These are phyloP conservation scores for Microthlaspi erraticum DNA, from an alignment of 345 rosid genomes.

Conservation along the genomic window DNA sequence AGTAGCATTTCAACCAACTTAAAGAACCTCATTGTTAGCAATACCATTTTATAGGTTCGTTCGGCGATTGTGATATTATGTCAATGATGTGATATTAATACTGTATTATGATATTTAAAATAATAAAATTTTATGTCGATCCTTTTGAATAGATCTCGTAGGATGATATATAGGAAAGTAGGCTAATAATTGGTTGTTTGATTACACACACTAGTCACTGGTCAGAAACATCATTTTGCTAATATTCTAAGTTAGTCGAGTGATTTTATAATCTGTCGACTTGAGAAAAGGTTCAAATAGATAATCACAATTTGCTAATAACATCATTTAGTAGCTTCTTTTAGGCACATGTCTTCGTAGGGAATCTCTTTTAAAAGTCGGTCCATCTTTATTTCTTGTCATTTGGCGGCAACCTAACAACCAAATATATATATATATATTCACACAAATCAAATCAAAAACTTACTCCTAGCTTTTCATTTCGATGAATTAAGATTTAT, in stretches of 20 bases:
- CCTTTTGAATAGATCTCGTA: constrained; percentile 4
- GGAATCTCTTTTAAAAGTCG: constrained; percentile 41
- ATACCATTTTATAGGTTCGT: neutral
- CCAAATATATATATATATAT: constrained; percentile 20
- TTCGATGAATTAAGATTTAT: neutral
- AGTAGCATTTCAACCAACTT: constrained; percentile 6
- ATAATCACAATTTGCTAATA: neutral
- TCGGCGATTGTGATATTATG: constrained; percentile 7
- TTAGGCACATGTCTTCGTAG: constrained; percentile 33
- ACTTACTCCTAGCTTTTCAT: neutral
- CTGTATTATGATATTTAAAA: neutral
- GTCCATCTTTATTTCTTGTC: constrained; percentile 24
- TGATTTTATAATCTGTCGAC: constrained; percentile 20
- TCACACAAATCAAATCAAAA: constrained; percentile 14
- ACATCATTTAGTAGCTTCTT: constrained; percentile 31
- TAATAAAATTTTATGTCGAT: constrained; percentile 16
- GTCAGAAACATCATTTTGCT: constrained; percentile 21
- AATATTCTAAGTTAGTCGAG: constrained; percentile 22
- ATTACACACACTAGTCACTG: constrained; percentile 21
- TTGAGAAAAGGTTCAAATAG: constrained; percentile 1
- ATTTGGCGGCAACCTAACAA: constrained; percentile 41
- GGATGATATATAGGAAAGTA: constrained; percentile 3
- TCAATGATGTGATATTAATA: neutral
- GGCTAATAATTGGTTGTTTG: constrained; percentile 36
- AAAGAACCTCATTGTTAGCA: neutral